These are phyloP conservation scores for Scenedesmus sp. DNA, from an alignment of 163 green algal genomes.

Conservation along the genomic window DNA sequence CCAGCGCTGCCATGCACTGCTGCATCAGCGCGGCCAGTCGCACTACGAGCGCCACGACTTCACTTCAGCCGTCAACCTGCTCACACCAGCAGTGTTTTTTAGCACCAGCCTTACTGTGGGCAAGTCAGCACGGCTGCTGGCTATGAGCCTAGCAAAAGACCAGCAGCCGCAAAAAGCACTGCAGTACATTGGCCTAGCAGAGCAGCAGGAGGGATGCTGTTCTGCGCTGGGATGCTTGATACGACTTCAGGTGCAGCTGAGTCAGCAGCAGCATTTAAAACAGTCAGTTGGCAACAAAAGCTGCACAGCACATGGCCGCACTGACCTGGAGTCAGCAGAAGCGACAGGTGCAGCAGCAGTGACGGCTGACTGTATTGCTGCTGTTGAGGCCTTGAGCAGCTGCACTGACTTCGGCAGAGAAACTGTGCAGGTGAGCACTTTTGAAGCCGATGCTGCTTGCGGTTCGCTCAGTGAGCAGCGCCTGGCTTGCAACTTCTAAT, in stretches of 20 bases:
- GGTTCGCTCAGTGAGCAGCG: no score
- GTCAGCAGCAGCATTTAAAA: background rate
- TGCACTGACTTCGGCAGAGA: background rate
- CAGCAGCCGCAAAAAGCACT: background rate
- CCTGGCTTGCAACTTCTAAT: no score
- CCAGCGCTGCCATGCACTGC: slow-evolving; percentile 4
- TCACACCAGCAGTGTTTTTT: slow-evolving; percentile 43
- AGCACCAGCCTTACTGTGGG: slow-evolving; percentile 22
- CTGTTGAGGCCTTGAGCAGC: background rate
- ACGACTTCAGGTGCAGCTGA: slow-evolving; percentile 15
- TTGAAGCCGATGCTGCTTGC: no score
- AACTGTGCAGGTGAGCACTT: slow-evolving; percentile 13
- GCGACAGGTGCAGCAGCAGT: background rate
- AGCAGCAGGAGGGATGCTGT: slow-evolving; percentile 18
- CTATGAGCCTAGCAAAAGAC: background rate
- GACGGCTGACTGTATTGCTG: background rate
- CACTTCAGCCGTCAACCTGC: background rate
- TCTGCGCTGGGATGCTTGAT: slow-evolving; percentile 12
- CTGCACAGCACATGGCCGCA: background rate
- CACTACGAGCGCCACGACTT: background rate
- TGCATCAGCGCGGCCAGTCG: slow-evolving; percentile 17
- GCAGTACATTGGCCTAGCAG: slow-evolving; percentile 24
- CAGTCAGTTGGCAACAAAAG: no score
- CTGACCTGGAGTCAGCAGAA: background rate
- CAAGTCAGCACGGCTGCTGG: slow-evolving; percentile 37